These are phyloP conservation scores for Parachaetomium inaequale DNA, from an alignment of 495 filamentous ascomycete genomes.

Conservation along the genomic window DNA sequence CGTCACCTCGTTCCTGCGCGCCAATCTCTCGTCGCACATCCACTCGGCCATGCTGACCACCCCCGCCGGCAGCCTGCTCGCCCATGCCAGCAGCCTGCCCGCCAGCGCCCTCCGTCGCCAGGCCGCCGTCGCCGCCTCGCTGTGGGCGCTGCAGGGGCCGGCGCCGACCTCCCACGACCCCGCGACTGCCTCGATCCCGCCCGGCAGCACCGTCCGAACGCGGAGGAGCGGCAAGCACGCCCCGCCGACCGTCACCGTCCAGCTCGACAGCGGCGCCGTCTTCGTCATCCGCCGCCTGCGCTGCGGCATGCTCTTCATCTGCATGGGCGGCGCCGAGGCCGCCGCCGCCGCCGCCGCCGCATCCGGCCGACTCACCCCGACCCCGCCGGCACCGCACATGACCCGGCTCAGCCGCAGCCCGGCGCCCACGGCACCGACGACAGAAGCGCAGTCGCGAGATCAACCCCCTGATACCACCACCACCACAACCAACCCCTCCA, in stretches of 20 bases:
- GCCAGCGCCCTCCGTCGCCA: conserved; percentile 44
- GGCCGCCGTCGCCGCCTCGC: conserved; percentile 47
- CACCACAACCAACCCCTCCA: background rate
- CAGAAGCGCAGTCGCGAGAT: background rate
- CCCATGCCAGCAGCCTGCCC: conserved; percentile 42
- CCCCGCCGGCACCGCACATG: background rate
- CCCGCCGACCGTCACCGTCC: conserved; percentile 41
- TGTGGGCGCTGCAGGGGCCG: conserved; percentile 41
- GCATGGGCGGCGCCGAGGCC: conserved; percentile 41
- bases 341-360: background rate
- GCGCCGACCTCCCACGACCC: conserved; percentile 10
- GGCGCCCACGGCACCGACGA: background rate
- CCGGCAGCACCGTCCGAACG: conserved; percentile 1
- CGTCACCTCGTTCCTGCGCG: conserved; percentile 47
- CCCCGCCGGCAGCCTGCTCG: conserved; percentile 47
- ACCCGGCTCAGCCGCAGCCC: conserved; percentile 4
- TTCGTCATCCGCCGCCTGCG: conserved; percentile 46
- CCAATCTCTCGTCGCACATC: conserved; percentile 43
- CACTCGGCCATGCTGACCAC: conserved; percentile 45
- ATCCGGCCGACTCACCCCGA: background rate
- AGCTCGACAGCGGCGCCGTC: conserved; percentile 42
- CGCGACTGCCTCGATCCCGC: background rate
- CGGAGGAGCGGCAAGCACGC: conserved; percentile 4
- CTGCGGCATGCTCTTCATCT: conserved; percentile 53
- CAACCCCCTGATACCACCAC: conserved; percentile 5